These are phyloP conservation scores for Penicillium diatomitis DNA, from an alignment of 495 filamentous ascomycete genomes.

Conservation along the genomic window DNA sequence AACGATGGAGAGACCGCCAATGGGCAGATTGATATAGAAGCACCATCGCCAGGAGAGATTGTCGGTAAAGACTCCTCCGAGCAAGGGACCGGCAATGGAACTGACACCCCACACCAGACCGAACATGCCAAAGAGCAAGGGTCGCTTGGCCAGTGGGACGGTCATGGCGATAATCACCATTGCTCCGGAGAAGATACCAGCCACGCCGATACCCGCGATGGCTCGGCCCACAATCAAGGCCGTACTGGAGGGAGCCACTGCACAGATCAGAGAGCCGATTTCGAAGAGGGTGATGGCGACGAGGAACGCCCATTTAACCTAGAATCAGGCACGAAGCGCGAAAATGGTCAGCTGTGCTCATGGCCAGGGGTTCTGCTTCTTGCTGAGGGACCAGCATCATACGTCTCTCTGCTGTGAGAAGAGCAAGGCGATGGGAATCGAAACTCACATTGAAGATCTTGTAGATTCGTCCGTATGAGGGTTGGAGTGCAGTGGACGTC, in stretches of 20 bases:
- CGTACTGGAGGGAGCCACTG: conserved; percentile 53
- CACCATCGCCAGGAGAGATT: conserved; percentile 74
- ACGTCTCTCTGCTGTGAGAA: too few species aligned
- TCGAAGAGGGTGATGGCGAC: conserved; percentile 62
- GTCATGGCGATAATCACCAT: conserved; percentile 55
- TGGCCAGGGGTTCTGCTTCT: too few species aligned
- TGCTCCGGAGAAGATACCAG: conserved; percentile 64
- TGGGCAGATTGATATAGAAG: conserved; percentile 69
- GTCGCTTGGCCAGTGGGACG: conserved; percentile 56
- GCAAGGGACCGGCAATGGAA: conserved; percentile 55
- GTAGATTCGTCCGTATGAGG: conserved; percentile 23
- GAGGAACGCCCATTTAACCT: conserved; percentile 54
- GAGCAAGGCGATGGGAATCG: too few species aligned
- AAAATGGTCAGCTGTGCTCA: not conserved
- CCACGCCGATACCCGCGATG: conserved; percentile 59
- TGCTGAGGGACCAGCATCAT: too few species aligned
- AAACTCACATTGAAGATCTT: conserved; percentile 18
- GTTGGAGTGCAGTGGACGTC: conserved; percentile 23
- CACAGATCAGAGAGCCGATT: conserved; percentile 62
- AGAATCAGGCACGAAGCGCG: conserved; percentile 33
- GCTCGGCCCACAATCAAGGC: conserved; percentile 71
- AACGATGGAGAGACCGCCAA: conserved; percentile 45
- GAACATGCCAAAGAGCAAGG: conserved; percentile 58
- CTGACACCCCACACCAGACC: conserved; percentile 65
- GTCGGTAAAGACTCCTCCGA: conserved; percentile 49